Evolutionary conservation across 1,284 basidiomycete species (phyloP), one percentile per base, ranked within the genome.

Genomic region (Macrocybe sp.): DNA sequence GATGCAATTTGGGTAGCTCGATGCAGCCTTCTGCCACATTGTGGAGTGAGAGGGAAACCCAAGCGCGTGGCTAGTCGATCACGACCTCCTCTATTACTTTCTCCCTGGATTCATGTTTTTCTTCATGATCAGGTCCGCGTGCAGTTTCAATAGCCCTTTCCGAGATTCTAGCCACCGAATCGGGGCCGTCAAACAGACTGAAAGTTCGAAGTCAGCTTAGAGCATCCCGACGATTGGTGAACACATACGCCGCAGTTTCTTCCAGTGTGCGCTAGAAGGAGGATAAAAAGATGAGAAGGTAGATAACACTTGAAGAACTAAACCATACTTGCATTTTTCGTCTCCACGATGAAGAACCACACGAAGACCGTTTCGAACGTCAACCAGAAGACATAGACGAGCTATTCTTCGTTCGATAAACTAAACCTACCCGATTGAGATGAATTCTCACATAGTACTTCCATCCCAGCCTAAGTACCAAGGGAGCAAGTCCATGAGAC

Each of bases 371-470:
- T 47, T 41, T 74, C 70, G 52, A 72, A 66, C 1, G 58, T 58
- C 10, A 70, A 50, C 65, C 68, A 71, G 42, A 56, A 65, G 39
- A 72, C 64, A 58, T 76, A 77, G 7, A 78, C 70, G 43, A 72
- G 59, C 70, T 73, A 37, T n/a, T 37, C 3, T 37, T 12, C 7
- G 29, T 38, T 9, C 41, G 31, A 37, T 22, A 39, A 31, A 31
- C 28, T 22, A n/a, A 8, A 22, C 29, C 22, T 16, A 45, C 22
- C 22, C 22, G 22, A 34, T 29, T 16, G 12, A 44, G 7, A n/a
- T 32, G 29, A 45, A 28, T 31, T 47, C 55, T 40, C 45, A 67
- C 66, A 45, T 70, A 69, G 55, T 70, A 70, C 51, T 69, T 72
- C 69, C 69, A 70, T 32, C 57, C 61, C n/a, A 71, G 49, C 38